Evolutionary conservation across 2,329 filamentous ascomycete genomes (phyloP).

Genomic region (Pseudofabraea citricarpa): DNA sequence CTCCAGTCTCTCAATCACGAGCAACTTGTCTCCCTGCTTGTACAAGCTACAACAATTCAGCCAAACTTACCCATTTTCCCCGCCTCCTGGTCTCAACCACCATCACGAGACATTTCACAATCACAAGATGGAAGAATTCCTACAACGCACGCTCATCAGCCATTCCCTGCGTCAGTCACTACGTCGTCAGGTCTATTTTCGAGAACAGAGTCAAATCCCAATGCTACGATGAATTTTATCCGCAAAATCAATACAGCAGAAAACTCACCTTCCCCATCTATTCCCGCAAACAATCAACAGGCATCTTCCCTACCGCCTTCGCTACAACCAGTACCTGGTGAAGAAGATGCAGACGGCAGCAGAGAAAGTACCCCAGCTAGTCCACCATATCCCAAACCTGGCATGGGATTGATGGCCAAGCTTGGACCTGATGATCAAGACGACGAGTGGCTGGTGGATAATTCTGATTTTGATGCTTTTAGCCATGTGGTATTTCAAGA

Average conservation of each 20-base stretch:
- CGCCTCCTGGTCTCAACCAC: slow-evolving; percentile 7
- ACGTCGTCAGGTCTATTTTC: slow-evolving; percentile 28
- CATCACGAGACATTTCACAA: slow-evolving; percentile 10
- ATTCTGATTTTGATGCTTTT: slow-evolving; percentile 31
- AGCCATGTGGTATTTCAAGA: slow-evolving; percentile 27
- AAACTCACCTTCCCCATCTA: slow-evolving; percentile 34
- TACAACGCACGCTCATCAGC: slow-evolving; percentile 15
- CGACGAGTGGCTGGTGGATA: slow-evolving; percentile 57
- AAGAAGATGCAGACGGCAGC: slow-evolving; percentile 30
- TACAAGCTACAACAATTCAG: slow-evolving; percentile 55
- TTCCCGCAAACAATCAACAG: slow-evolving; percentile 8
- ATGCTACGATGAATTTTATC: slow-evolving; percentile 34
- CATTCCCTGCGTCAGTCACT: slow-evolving; percentile 27
- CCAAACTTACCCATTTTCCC: slow-evolving; percentile 65
- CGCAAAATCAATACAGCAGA: slow-evolving; percentile 26
- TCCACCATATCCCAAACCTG: slow-evolving; percentile 57
- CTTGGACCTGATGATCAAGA: slow-evolving; percentile 54
- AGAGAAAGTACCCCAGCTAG: slow-evolving; percentile 48
- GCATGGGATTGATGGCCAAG: slow-evolving; percentile 49
- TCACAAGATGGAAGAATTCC: slow-evolving; percentile 17
- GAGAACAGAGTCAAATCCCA: slow-evolving; percentile 31
- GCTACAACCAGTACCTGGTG: slow-evolving; percentile 16
- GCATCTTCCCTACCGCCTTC: slow-evolving; percentile 19
- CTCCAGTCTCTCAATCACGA: slow-evolving; percentile 55
- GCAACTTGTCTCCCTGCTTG: slow-evolving; percentile 59